These are phyloP conservation scores for Sarcomyxa edulis DNA, from an alignment of 768 basidiomycete genomes.

Conservation along the genomic window DNA sequence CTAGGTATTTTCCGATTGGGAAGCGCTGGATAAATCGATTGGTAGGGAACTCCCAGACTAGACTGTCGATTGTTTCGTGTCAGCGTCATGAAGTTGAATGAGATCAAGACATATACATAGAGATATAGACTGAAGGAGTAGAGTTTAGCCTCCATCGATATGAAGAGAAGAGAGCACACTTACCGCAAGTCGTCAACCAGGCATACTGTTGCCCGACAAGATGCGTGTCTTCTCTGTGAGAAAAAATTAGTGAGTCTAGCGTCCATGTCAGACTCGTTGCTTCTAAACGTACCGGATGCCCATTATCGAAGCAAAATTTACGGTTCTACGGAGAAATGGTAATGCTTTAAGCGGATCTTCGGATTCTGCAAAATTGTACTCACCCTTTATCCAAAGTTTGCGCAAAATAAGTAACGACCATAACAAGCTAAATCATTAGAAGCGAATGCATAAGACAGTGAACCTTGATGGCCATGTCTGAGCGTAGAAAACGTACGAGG, in stretches of 20 bases:
- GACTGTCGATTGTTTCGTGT: too few relatives aligned
- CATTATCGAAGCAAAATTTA: slow-evolving; percentile 45
- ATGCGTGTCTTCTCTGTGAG: slow-evolving; percentile 32
- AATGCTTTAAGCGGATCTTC: too few relatives aligned
- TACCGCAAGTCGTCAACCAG: slow-evolving; percentile 43
- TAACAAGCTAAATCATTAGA: slow-evolving; percentile 22
- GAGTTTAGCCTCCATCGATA: too few relatives aligned
- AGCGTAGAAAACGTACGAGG: slow-evolving; percentile 22
- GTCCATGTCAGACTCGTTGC: too few relatives aligned
- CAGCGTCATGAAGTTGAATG: too few relatives aligned
- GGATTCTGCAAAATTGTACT: too few relatives aligned
- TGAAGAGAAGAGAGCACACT: too few relatives aligned
- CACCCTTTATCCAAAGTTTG: slow-evolving; percentile 46
- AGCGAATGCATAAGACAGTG: background rate
- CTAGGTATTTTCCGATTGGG: slow-evolving; percentile 45
- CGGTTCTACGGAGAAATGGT: slow-evolving; percentile 25
- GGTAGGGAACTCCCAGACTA: slow-evolving; percentile 43
- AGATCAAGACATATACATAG: too few relatives aligned
- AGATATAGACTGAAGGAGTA: too few relatives aligned
- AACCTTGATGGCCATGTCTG: background rate
- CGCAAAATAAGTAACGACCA: slow-evolving; percentile 43
- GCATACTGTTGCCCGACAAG: slow-evolving; percentile 46
- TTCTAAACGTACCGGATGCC: too few relatives aligned
- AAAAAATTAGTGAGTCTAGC: too few relatives aligned
- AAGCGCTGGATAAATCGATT: slow-evolving; percentile 43